Base-by-base conservation (phyloP, 148 eudicot species). In the Cornus controversa region DNA sequence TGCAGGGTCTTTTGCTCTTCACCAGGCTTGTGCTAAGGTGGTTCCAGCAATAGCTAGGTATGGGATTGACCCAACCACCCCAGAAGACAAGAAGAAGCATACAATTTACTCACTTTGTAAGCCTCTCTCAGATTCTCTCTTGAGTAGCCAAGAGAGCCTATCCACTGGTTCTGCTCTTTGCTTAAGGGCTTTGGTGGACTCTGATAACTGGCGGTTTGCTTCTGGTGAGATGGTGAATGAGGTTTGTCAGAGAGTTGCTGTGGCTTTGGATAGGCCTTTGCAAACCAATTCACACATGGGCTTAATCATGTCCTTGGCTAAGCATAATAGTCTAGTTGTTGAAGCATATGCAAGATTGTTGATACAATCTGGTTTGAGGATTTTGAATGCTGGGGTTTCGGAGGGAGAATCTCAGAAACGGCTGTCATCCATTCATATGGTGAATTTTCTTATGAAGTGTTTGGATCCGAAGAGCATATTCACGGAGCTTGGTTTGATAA, bases 91-190 rank as follows among this genome's bases (percentile, higher is more conserved):
- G 87, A 96, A 91, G 74, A 81, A 79, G 75, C 76, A 70, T 23
- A 83, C 93, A n/a, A 93, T 96, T 72, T 89, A 86, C 78, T 89
- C 98, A 53, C 94, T 96, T 67, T 93, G 93, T 28, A 90, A 91
- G 82, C 99, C 99, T 60, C 97, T 96, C 75, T 91, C 95, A 0
- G 95, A 96, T 80, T 86, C 92, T 23, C 87, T 96, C 62, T 77
- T 93, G 82, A 85, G 86, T 69, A 81, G 84, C 67, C 92, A 88
- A 74, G 99, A 96, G 80, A 88, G 90, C 71, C 78, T 93, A 3
- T 93, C 99, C 28, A 89, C 89, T 82, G 99, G 99, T 37, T 92
- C 98, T 80, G 98, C 98, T 57, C 92, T 96, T 78, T 96, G 99
- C 78, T 84, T 96, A 82, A 92, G 89, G 82, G 91, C 98, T 18